Conservation (phyloP, 139 green algal species). For the Chlorella ohadii region DNA sequence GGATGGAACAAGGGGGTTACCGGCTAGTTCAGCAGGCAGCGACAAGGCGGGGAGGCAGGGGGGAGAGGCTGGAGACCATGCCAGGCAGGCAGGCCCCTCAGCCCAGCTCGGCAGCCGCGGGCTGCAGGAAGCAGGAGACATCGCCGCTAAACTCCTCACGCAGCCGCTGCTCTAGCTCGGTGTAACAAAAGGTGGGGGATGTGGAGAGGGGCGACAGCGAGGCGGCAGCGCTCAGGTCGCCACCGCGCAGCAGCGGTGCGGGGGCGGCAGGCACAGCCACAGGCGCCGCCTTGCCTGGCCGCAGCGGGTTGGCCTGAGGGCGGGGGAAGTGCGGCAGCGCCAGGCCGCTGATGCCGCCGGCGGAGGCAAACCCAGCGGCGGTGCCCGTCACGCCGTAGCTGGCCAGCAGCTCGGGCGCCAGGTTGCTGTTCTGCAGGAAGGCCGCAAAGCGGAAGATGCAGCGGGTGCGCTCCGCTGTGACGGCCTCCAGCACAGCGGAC, state of each 20-base stretch:
- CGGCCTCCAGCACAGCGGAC: constrained; percentile 21
- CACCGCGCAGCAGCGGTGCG: not conserved
- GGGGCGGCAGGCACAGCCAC: not conserved
- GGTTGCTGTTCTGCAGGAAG: constrained; percentile 34
- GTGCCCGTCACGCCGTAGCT: not conserved
- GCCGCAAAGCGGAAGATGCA: constrained; percentile 35
- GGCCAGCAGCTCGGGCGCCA: constrained; percentile 4
- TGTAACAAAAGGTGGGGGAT: constrained; percentile 19
- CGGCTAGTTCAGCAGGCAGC: no score
- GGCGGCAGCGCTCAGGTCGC: no score
- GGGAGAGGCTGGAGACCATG: not conserved
- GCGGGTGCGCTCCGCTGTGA: constrained; percentile 21
- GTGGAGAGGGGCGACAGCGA: not conserved
- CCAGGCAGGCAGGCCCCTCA: no score
- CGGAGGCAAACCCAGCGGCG: not conserved
- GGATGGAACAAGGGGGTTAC: no score
- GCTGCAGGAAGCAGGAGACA: constrained; percentile 29
- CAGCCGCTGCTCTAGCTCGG: constrained; percentile 25
- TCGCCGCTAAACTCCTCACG: constrained; percentile 28
- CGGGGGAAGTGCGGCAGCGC: not conserved
- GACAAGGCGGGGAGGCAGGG: no score
- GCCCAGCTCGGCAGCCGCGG: not conserved
- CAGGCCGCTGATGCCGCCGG: not conserved
- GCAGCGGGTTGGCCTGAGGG: no score
- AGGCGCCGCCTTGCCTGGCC: not conserved